Evolutionary conservation across 2,329 filamentous ascomycete species (phyloP).

Genomic region (Teratosphaeria nubilosa): DNA sequence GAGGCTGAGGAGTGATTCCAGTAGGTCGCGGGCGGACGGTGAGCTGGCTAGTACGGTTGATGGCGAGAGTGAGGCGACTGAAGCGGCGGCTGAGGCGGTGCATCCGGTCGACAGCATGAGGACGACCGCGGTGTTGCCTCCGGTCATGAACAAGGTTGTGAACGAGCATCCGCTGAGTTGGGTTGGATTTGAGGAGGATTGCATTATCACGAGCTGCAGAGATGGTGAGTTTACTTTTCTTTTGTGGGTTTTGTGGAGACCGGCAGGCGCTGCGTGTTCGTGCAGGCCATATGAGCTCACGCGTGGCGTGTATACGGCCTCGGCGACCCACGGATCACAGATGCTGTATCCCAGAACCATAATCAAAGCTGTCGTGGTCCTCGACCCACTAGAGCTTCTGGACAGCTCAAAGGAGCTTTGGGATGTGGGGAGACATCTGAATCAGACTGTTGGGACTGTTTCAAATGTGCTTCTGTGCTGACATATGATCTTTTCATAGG

Average conservation of each 20-base stretch:
- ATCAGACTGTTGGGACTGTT: neutral
- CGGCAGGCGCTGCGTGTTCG: neutral
- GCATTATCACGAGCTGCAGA: conserved; percentile 85
- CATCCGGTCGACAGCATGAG: conserved; percentile 80
- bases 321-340: neutral
- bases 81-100: conserved; percentile 49
- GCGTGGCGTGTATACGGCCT: neutral
- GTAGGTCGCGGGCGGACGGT: conserved; percentile 31
- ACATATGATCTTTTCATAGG: conserved; percentile 37
- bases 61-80: conserved; percentile 30
- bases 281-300: neutral
- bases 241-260: neutral
- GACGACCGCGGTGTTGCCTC: conserved; percentile 74
- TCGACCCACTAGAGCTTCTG: neutral
- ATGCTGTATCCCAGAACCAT: neutral
- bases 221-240: conserved; percentile 53
- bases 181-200: conserved; percentile 87
- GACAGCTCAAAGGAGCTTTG: neutral
- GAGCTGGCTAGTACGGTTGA: conserved; percentile 31
- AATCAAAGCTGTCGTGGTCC: neutral
- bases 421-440: neutral
- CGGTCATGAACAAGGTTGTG: conserved; percentile 77
- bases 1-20: conserved; percentile 60
- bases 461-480: neutral
- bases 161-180: conserved; percentile 82